These are phyloP conservation scores for Saturnispora dispora DNA, from an alignment of 805 yeast species.

Conservation along the genomic window DNA sequence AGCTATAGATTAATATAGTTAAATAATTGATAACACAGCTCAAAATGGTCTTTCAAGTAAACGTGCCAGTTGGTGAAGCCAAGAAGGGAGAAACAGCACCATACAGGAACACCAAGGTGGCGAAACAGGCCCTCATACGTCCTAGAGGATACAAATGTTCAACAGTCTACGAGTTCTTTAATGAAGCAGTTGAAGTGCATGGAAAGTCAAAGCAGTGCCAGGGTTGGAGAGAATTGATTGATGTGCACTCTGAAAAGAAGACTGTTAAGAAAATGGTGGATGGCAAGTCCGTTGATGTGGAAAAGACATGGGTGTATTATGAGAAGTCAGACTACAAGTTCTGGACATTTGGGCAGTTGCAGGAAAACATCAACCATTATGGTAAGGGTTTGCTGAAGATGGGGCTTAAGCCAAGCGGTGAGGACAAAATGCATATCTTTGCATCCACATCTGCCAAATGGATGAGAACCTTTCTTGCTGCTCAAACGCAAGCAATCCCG, in stretches of 20 bases:
- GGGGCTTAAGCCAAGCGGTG: conserved; percentile 57
- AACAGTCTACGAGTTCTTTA: conserved; percentile 5
- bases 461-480: conserved; percentile 81
- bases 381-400: conserved; percentile 71
- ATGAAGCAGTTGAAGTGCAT: conserved; percentile 23
- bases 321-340: conserved; percentile 69
- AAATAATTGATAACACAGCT: not conserved
- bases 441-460: conserved; percentile 84
- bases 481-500: conserved; percentile 71
- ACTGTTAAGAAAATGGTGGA: conserved; percentile 64
- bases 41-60: conserved; percentile 6
- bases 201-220: conserved; percentile 46
- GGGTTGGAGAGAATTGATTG: conserved; percentile 71
- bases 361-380: conserved; percentile 37
- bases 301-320: conserved; percentile 81
- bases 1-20: too few species aligned
- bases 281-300: conserved; percentile 62
- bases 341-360: conserved; percentile 52
- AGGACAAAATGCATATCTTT: conserved; percentile 67
- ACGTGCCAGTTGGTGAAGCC: conserved; percentile 11
- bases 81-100: conserved; percentile 69
- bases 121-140: conserved; percentile 38
- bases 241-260: conserved; percentile 69
- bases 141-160: conserved; percentile 55
- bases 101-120: conserved; percentile 50